Conservation (phyloP, 768 basidiomycete genomes). For the Agrocybe praecox region DNA sequence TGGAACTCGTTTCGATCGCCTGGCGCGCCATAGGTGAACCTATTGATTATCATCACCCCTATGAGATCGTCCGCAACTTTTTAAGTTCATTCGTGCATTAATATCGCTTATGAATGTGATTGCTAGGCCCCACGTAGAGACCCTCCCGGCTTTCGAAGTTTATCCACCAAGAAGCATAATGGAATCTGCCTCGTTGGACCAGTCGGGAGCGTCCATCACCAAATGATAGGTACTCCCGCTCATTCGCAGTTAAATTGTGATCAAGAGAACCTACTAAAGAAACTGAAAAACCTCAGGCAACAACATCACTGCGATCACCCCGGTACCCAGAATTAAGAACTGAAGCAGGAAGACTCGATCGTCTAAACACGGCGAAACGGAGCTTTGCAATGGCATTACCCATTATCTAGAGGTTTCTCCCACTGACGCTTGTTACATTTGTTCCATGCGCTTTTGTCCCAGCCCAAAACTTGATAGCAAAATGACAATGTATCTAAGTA, state of each 20-base stretch:
- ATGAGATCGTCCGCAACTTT: not conserved
- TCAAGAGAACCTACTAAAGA: slow-evolving; percentile 2
- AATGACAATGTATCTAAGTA: slow-evolving; percentile 1
- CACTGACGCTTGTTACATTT: not conserved
- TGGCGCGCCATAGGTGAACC: not conserved
- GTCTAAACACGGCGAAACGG: slow-evolving; percentile 6
- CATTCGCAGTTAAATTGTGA: slow-evolving; percentile 1
- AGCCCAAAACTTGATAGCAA: no score
- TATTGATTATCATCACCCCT: slow-evolving; percentile 8
- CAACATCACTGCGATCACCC: slow-evolving; percentile 13
- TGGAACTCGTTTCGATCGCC: slow-evolving; percentile 5
- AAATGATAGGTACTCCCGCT: not conserved
- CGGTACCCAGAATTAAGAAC: not conserved
- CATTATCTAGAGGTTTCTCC: not conserved
- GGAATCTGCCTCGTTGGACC: not conserved
- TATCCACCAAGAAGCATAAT: not conserved
- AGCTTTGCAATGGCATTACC: not conserved
- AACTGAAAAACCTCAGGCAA: not conserved
- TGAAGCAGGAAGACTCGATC: not conserved
- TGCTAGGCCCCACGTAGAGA: not conserved
- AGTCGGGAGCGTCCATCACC: not conserved
- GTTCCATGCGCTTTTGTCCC: no score
- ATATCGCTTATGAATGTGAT: not conserved
- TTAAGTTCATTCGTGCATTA: not conserved
- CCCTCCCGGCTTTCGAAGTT: not conserved